phyloP scores from a whole-genome alignment of 2,329 filamentous ascomycete species.

The Xylariaceae sp. region DNA sequence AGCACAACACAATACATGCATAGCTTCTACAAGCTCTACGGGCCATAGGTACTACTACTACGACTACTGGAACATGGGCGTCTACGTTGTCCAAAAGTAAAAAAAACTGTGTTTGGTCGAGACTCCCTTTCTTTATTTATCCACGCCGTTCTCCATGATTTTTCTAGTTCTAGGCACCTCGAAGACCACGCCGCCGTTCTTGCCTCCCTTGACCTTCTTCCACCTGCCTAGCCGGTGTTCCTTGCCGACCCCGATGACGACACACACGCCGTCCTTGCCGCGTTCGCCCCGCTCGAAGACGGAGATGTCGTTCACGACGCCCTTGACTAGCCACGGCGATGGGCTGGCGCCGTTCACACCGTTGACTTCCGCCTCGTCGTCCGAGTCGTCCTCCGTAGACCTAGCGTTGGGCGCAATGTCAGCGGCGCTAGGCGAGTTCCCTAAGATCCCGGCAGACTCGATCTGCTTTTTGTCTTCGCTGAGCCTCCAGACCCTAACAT shows the following conservation, averaged over 20 bases:
- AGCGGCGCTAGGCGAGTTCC: slow-evolving; percentile 35
- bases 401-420: slow-evolving; percentile 28
- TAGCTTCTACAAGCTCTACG: too few species aligned
- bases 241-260: slow-evolving; percentile 84
- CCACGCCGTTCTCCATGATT: slow-evolving; percentile 16
- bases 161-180: slow-evolving; percentile 65
- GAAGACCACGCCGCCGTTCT: slow-evolving; percentile 86
- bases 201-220: slow-evolving; percentile 65
- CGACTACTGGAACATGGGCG: too few species aligned
- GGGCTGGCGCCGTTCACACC: slow-evolving; percentile 21
- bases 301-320: slow-evolving; percentile 85
- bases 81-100: not conserved
- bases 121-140: slow-evolving; percentile 28
- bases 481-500: slow-evolving; percentile 82
- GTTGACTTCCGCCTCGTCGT: slow-evolving; percentile 29
- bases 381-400: slow-evolving; percentile 30
- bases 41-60: too few species aligned
- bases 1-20: not conserved
- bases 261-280: slow-evolving; percentile 75
- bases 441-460: slow-evolving; percentile 70
- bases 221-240: slow-evolving; percentile 86
- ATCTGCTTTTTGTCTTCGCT: slow-evolving; percentile 81
- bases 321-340: slow-evolving; percentile 53
- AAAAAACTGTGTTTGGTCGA: not conserved
- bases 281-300: slow-evolving; percentile 83